A percentile compares a stretch with the other conserved stretches of the same genome.
Conservation (phyloP, 2,329 filamentous ascomycete species). For the Sclerotinia trifoliorum region DNA sequence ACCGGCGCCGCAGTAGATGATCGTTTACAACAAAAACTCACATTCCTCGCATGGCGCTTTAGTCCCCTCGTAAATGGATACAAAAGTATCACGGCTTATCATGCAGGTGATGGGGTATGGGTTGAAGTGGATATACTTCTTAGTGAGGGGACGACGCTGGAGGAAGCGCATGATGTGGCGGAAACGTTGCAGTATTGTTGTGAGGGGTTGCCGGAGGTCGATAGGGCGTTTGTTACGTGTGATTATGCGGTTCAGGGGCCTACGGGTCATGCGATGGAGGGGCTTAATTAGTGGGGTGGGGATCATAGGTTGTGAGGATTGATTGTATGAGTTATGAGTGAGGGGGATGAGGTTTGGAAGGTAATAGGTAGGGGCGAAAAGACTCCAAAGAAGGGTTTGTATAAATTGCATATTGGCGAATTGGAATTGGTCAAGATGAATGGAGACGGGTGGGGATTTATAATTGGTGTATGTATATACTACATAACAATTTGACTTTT, state of each 20-base stretch:
- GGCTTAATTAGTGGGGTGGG: neutral
- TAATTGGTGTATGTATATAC: no score
- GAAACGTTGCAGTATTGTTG: slow-evolving; percentile 61
- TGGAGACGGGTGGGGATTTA: neutral
- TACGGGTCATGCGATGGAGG: slow-evolving; percentile 32
- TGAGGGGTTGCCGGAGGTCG: slow-evolving; percentile 46
- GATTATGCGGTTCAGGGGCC: slow-evolving; percentile 39
- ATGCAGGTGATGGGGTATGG: slow-evolving; percentile 60
- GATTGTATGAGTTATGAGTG: neutral
- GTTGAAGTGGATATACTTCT: slow-evolving; percentile 59
- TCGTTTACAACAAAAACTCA: slow-evolving; percentile 51
- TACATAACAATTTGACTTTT: neutral
- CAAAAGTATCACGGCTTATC: slow-evolving; percentile 54
- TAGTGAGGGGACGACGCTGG: slow-evolving; percentile 50
- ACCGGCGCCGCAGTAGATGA: slow-evolving; percentile 54
- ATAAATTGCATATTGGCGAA: neutral
- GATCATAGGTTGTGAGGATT: neutral
- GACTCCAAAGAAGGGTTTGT: neutral
- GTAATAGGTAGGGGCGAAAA: neutral
- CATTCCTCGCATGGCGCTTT: slow-evolving; percentile 56
- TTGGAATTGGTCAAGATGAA: neutral
- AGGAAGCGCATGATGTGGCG: slow-evolving; percentile 54
- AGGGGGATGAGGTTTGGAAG: no score
- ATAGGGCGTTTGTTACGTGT: slow-evolving; percentile 41
- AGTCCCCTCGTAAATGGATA: slow-evolving; percentile 50